phyloP scores from a whole-genome alignment of 2,329 filamentous ascomycete genomes.

The Xylaria sp. region DNA sequence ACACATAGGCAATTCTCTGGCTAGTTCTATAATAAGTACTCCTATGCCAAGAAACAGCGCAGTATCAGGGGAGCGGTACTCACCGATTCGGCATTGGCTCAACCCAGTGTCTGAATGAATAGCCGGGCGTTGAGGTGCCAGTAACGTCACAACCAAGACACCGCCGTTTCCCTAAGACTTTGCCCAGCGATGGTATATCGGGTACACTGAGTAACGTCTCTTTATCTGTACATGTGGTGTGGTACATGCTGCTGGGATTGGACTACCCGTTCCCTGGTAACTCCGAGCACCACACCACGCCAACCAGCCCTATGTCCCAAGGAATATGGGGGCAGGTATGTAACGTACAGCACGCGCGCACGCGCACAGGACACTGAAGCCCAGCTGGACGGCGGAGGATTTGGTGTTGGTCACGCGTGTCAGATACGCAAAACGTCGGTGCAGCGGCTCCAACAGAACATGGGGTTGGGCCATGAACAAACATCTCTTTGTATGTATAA shows the following conservation, averaged over 20 bases:
- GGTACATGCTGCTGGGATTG: constrained; percentile 24
- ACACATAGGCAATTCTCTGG: background rate
- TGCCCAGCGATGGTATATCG: constrained; percentile 9
- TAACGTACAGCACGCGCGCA: too few species aligned
- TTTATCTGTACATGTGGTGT: constrained; percentile 20
- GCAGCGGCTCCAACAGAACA: constrained; percentile 2
- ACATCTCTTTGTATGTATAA: constrained; percentile 14
- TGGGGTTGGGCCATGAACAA: constrained; percentile 12
- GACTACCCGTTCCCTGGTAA: constrained; percentile 19
- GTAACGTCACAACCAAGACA: background rate
- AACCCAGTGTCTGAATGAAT: background rate
- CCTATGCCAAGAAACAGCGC: background rate
- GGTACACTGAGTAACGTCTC: constrained; percentile 5
- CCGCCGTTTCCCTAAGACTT: constrained; percentile 3
- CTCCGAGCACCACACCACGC: constrained; percentile 16
- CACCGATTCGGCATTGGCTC: background rate
- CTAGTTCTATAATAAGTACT: background rate
- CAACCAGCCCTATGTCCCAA: constrained; percentile 26
- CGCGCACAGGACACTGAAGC: background rate
- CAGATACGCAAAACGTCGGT: constrained; percentile 12
- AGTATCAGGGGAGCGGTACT: background rate
- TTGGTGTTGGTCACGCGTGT: constrained; percentile 17
- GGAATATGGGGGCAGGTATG: constrained; percentile 1
- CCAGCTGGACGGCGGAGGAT: constrained; percentile 9
- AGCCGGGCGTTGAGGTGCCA: constrained; percentile 5